Percentiles rank a stretch among this genome's conserved stretches.
phyloP scores from a whole-genome alignment of 495 filamentous ascomycete genomes.

The Talaromyces adpressus region DNA sequence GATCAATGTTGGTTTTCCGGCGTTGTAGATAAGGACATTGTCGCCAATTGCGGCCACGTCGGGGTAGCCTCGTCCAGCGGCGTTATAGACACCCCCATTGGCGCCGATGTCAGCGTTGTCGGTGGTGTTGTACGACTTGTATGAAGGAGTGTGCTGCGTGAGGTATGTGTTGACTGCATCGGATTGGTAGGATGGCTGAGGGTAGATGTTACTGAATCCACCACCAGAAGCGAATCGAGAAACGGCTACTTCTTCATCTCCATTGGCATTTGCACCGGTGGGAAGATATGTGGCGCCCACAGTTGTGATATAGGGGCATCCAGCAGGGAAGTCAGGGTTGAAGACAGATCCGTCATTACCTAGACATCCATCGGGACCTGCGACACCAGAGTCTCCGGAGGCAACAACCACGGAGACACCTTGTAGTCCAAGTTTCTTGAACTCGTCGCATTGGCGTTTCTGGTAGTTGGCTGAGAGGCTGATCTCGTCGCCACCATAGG shows the following conservation, averaged over 20 bases:
- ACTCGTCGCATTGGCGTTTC: conserved; percentile 50
- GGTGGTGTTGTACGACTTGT: conserved; percentile 31
- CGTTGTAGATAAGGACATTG: conserved; percentile 41
- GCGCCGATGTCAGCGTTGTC: conserved; percentile 33
- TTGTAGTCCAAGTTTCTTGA: conserved; percentile 59
- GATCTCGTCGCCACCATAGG: conserved; percentile 47
- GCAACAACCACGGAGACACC: conserved; percentile 56
- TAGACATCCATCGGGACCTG: conserved; percentile 34
- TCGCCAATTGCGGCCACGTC: conserved; percentile 58
- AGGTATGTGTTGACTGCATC: conserved; percentile 45
- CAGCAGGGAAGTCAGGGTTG: conserved; percentile 40
- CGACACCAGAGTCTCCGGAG: conserved; percentile 55
- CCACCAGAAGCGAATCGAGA: conserved; percentile 51
- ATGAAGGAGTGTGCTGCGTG: conserved; percentile 35
- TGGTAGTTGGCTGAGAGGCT: conserved; percentile 45
- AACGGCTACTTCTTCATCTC: conserved; percentile 34
- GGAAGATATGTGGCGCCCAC: conserved; percentile 43
- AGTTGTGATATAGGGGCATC: conserved; percentile 45
- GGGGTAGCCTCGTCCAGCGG: conserved; percentile 54
- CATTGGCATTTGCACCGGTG: conserved; percentile 22
- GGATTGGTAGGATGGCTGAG: conserved; percentile 50
- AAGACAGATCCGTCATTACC: conserved; percentile 34
- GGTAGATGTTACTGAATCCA: conserved; percentile 65
- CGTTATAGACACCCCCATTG: conserved; percentile 50
- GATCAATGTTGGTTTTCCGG: conserved; percentile 29